Evolutionary conservation across 2,329 filamentous ascomycete species (phyloP).

Genomic region (Daldinia sp.): DNA sequence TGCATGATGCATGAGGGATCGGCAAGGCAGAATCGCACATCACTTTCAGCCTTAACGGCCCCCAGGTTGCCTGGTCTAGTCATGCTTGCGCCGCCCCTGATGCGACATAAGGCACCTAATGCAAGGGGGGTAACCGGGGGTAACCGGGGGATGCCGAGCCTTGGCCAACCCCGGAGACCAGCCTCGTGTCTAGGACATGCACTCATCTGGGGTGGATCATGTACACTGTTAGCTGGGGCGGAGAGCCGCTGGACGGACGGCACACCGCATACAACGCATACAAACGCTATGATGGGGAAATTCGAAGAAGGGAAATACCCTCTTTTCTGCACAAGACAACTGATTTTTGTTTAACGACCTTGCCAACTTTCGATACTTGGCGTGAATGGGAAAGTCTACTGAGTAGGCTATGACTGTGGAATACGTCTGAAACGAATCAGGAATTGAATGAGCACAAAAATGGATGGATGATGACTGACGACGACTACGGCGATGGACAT

Average conservation of each 20-base stretch:
- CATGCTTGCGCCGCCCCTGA: slow-evolving; percentile 19
- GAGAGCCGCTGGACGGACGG: slow-evolving; percentile 6
- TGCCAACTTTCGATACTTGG: slow-evolving; percentile 1
- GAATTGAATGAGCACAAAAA: slow-evolving; percentile 7
- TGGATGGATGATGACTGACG: slow-evolving; percentile 4
- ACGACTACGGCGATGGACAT: slow-evolving; percentile 2
- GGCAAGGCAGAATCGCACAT: slow-evolving; percentile 27
- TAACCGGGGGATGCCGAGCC: background rate
- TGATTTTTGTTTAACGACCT: slow-evolving; percentile 14
- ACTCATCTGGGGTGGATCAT: slow-evolving; percentile 9
- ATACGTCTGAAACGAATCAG: slow-evolving; percentile 13
- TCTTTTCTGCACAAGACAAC: background rate
- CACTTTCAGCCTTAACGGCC: slow-evolving; percentile 25
- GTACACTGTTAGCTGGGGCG: background rate
- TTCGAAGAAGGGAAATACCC: background rate
- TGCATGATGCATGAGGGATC: slow-evolving; percentile 30
- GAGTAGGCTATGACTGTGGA: background rate
- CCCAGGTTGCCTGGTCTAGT: slow-evolving; percentile 18
- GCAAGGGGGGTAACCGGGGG: too few species aligned
- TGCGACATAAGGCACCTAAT: slow-evolving; percentile 25
- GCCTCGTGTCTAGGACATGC: slow-evolving; percentile 23
- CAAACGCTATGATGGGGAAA: background rate
- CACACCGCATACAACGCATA: background rate
- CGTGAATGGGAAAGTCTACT: background rate
- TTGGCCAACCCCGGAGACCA: slow-evolving; percentile 11